Evolutionary conservation across 2,329 filamentous ascomycete species (phyloP).

Genomic region (Penicillium sp.): DNA sequence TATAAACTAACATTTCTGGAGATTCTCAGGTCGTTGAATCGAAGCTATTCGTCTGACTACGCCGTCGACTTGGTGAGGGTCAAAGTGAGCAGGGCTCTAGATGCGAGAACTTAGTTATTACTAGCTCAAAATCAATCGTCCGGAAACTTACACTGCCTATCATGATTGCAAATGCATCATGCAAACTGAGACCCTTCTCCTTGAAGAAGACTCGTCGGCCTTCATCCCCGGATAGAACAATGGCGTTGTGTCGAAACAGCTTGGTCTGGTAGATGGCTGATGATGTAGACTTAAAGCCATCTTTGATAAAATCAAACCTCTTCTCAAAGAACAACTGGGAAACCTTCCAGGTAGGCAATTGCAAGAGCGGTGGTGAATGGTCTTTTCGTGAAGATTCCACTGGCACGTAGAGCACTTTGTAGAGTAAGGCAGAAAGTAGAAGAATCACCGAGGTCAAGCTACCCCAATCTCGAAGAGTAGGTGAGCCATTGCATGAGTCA

Average conservation of each 20-base stretch:
- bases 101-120: neutral
- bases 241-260: neutral
- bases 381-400: neutral
- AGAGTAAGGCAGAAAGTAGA: neutral
- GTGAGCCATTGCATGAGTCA: neutral
- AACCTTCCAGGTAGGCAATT: neutral
- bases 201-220: slow-evolving; percentile 3
- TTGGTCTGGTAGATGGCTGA: slow-evolving; percentile 5
- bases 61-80: slow-evolving; percentile 1
- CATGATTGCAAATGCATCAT: slow-evolving; percentile 3
- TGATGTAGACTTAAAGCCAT: neutral
- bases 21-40: neutral
- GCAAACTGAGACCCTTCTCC: slow-evolving; percentile 2
- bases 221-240: slow-evolving; percentile 6
- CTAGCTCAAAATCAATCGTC: too few species aligned
- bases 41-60: slow-evolving; percentile 1
- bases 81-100: neutral
- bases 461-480: neutral
- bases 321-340: neutral
- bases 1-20: neutral
- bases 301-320: neutral
- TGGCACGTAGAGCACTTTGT: neutral
- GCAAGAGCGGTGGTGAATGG: neutral
- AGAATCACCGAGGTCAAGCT: neutral
- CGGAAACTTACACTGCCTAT: neutral